Base-by-base conservation (phyloP, 2,329 filamentous ascomycete species). In the Drechmeria coniospora region DNA sequence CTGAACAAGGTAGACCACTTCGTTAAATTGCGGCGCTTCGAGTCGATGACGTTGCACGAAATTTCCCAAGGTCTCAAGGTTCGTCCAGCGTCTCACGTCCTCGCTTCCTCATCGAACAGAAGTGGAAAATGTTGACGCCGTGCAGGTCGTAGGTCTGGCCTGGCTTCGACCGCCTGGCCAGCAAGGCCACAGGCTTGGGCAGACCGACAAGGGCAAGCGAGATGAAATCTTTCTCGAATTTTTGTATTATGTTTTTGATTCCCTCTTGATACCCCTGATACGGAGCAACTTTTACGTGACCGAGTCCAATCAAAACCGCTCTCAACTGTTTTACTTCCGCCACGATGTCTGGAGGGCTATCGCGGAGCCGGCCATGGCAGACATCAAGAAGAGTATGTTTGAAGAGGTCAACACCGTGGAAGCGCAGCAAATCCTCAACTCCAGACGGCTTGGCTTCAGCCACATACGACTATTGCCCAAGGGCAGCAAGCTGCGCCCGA, bases 201-300 rank as follows among this genome's bases (percentile, higher is more conserved):
- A 63, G 33, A 74, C 77, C 0, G 87, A 95, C 44, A 59, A 68
- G 17, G 54, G 57, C 6, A 95, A 94, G 50, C 74, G 86, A 8
- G 60, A 57, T 15, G 80, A 94, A 44, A 63, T 95, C 0, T 69
- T 94, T 26, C 55, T 74, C 29, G 90, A 98, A 48, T 74, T 95
- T 32, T 43, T 95, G 6, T 95, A 94, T 54, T 98, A 86, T 47
- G 39, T 92, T 4, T 90, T 98, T 43, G 90, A 98, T 51, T 94
- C 86, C 0, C 63, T 94, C 14, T 47, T 98, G 31, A 79, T 95
- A 41, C 87, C 90, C 8, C 63, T 98, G 6, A 68, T 95, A 26
- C 73, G 81, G 19, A 74, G 71, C 36, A 86, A 90, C 43, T 98
- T 98, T 44, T 87, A 95, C 45, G 80, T 94, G 21, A 98, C 90